phyloP scores from a whole-genome alignment of 305 asterid species.

The Withania somnifera region DNA sequence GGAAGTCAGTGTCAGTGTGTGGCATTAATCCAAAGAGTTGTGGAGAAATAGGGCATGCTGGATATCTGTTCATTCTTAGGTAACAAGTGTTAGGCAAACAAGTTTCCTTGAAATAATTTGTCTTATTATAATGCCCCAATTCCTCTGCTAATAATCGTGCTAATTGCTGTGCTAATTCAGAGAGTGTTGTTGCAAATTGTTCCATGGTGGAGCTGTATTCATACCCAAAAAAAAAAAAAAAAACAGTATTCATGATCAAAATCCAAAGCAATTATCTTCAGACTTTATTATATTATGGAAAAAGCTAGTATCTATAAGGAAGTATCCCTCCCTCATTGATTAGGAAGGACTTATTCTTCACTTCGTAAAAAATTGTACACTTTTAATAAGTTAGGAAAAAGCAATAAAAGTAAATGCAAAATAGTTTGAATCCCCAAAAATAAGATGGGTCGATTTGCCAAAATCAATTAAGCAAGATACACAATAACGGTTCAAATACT shows the following conservation, averaged over 20 bases:
- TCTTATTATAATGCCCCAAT: conserved; percentile 25
- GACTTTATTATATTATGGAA: no score
- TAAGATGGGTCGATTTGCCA: no score
- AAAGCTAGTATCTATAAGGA: no score
- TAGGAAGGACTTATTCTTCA: no score
- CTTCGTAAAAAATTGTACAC: no score
- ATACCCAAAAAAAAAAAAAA: neutral
- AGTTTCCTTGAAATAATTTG: conserved; percentile 38
- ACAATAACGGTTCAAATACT: no score
- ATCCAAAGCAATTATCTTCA: neutral
- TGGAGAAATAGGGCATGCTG: conserved; percentile 42
- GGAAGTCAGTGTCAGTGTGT: conserved; percentile 78
- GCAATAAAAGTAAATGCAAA: no score
- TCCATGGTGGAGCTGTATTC: conserved; percentile 59
- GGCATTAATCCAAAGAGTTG: conserved; percentile 56
- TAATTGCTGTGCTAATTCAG: conserved; percentile 42
- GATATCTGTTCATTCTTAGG: conserved; percentile 76
- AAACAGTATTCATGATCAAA: neutral
- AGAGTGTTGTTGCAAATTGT: conserved; percentile 39
- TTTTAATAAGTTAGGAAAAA: no score
- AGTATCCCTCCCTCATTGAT: no score
- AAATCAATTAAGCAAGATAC: no score
- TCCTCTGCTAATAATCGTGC: conserved; percentile 56
- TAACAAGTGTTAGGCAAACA: conserved; percentile 52
- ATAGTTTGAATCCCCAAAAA: no score